phyloP scores from a whole-genome alignment of 352 stramenopile species.

The Phytophthora megakarya region DNA sequence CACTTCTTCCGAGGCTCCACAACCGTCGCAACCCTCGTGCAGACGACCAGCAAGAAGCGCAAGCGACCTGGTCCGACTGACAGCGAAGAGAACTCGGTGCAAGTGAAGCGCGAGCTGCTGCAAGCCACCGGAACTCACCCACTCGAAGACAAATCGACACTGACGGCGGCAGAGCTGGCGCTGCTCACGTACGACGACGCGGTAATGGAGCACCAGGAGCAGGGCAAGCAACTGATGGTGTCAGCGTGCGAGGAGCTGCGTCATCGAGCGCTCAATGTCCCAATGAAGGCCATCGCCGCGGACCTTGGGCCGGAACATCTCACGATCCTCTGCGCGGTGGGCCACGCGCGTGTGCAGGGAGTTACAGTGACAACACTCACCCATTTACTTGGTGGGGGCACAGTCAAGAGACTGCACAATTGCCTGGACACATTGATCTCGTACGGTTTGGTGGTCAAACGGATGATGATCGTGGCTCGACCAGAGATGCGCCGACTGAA shows the following conservation, averaged over 20 bases:
- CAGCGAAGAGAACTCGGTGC: conserved; percentile 3
- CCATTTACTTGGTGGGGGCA: conserved; percentile 36
- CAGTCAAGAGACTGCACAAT: conserved; percentile 80
- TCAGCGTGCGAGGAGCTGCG: conserved; percentile 71
- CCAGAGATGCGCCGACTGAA: conserved; percentile 72
- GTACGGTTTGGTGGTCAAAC: conserved; percentile 78
- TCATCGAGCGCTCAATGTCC: conserved; percentile 71
- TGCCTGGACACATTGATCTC: conserved; percentile 80
- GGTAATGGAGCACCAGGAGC: conserved; percentile 5
- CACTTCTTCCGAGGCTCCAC: conserved; percentile 48
- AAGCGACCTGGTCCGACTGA: conserved; percentile 40
- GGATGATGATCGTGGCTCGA: conserved; percentile 77
- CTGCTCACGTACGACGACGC: conserved; percentile 30
- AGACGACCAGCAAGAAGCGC: conserved; percentile 51
- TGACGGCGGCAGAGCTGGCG: conserved; percentile 22
- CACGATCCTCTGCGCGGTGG: conserved; percentile 68
- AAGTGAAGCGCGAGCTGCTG: conserved; percentile 33
- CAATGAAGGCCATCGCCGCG: conserved; percentile 59
- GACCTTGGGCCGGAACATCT: conserved; percentile 70
- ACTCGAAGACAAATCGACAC: not conserved
- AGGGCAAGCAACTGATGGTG: conserved; percentile 37
- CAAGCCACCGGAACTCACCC: not conserved
- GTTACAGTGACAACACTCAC: conserved; percentile 62
- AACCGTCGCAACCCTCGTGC: not conserved
- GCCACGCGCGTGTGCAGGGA: conserved; percentile 49